These are phyloP conservation scores for Hemerocallis citrina DNA, from an alignment of 106 monocot species.

Conservation along the genomic window DNA sequence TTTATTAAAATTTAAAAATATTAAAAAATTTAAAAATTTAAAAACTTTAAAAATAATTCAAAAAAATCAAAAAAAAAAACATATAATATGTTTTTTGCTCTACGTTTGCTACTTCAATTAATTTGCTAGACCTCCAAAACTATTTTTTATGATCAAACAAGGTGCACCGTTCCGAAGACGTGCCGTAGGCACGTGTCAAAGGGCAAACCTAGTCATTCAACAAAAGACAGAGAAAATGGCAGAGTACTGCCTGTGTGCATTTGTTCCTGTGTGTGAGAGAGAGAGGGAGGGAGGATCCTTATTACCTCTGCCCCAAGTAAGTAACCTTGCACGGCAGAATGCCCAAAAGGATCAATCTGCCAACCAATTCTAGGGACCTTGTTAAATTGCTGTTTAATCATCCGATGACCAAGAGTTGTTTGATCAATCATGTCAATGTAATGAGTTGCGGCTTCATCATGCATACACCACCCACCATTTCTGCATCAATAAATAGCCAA, in stretches of 20 bases:
- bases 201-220: no score
- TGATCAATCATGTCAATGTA: conserved; percentile 71
- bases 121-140: no score
- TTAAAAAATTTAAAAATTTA: no score
- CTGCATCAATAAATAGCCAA: conserved; percentile 18
- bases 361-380: conserved; percentile 50
- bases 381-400: conserved; percentile 53
- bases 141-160: no score
- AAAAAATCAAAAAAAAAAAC: no score
- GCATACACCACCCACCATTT: conserved; percentile 63
- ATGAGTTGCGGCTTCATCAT: conserved; percentile 55
- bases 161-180: no score
- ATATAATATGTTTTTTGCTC: no score
- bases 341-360: conserved; percentile 69
- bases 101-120: no score
- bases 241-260: neutral
- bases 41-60: no score
- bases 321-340: conserved; percentile 54
- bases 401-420: conserved; percentile 51
- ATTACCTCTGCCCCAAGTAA: conserved; percentile 52
- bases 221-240: neutral
- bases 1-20: no score
- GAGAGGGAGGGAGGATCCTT: neutral
- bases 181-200: no score
- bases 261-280: no score